These are phyloP conservation scores for Hydrangea macrophylla DNA, from an alignment of 148 eudicot species.

Conservation along the genomic window DNA sequence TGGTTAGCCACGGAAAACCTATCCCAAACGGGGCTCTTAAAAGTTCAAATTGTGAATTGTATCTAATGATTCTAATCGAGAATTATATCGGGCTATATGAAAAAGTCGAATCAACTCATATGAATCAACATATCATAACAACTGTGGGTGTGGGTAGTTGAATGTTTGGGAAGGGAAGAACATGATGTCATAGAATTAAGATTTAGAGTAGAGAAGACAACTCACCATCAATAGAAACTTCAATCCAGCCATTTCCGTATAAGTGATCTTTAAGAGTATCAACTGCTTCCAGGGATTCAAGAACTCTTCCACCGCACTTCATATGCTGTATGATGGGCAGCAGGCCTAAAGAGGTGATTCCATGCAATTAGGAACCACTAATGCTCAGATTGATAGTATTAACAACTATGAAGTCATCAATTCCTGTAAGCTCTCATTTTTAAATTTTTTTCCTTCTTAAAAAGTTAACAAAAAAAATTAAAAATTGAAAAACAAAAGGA, in stretches of 20 bases:
- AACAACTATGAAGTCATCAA: neutral
- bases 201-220: constrained; percentile 2
- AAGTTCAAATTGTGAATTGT: no score
- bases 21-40: no score
- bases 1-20: no score
- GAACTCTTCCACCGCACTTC: constrained; percentile 39
- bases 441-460: no score
- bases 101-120: no score
- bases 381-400: neutral
- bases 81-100: no score
- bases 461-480: no score
- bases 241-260: constrained; percentile 50
- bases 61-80: no score
- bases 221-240: constrained; percentile 73
- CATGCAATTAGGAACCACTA: constrained; percentile 11
- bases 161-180: no score
- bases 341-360: constrained; percentile 45
- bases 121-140: no score
- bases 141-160: no score
- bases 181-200: neutral
- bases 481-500: no score
- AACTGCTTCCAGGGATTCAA: constrained; percentile 41
- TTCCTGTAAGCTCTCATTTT: neutral
- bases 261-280: constrained; percentile 32
- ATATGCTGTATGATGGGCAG: constrained; percentile 72